Conservation (phyloP, 2,329 filamentous ascomycete species). For the Thyridium curvatum region DNA sequence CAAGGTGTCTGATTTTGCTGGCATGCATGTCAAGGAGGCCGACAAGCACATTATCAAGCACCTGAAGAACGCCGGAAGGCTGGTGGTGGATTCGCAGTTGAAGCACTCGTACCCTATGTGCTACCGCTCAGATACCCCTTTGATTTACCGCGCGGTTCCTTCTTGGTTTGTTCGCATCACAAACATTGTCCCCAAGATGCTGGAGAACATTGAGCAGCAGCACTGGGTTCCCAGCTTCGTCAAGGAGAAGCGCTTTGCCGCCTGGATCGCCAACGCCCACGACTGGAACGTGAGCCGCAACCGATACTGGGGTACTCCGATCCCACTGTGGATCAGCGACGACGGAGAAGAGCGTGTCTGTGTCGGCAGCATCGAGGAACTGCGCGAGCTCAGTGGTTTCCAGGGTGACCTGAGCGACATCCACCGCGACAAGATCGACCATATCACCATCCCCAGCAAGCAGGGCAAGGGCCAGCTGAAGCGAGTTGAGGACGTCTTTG, state of each 20-base stretch:
- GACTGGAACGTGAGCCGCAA: conserved; percentile 96
- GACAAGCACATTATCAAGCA: conserved; percentile 92
- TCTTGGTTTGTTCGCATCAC: conserved; percentile 93
- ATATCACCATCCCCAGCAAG: conserved; percentile 89
- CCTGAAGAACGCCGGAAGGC: conserved; percentile 67
- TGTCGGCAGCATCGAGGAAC: conserved; percentile 75
- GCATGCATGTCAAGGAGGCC: conserved; percentile 84
- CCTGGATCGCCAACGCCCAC: conserved; percentile 84
- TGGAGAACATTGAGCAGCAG: conserved; percentile 82
- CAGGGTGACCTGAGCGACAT: conserved; percentile 77
- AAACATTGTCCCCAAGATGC: conserved; percentile 77
- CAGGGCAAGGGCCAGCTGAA: conserved; percentile 53
- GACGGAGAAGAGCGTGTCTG: conserved; percentile 84
- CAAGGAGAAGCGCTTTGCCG: conserved; percentile 85
- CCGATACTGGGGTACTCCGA: conserved; percentile 90
- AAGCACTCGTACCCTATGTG: conserved; percentile 93
- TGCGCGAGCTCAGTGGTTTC: conserved; percentile 82
- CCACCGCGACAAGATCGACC: conserved; percentile 87
- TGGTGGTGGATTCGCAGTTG: conserved; percentile 81
- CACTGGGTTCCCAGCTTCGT: conserved; percentile 90
- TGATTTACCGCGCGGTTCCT: conserved; percentile 82
- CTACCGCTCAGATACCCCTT: conserved; percentile 86
- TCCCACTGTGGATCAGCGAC: conserved; percentile 87
- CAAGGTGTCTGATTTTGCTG: conserved; percentile 73
- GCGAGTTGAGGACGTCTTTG: conserved; percentile 80